Percentiles rank a stretch among this genome's conserved stretches.
These are phyloP conservation scores for Sarcocystis neurona DNA, from an alignment of 169 alveolate genomes.

Conservation along the genomic window DNA sequence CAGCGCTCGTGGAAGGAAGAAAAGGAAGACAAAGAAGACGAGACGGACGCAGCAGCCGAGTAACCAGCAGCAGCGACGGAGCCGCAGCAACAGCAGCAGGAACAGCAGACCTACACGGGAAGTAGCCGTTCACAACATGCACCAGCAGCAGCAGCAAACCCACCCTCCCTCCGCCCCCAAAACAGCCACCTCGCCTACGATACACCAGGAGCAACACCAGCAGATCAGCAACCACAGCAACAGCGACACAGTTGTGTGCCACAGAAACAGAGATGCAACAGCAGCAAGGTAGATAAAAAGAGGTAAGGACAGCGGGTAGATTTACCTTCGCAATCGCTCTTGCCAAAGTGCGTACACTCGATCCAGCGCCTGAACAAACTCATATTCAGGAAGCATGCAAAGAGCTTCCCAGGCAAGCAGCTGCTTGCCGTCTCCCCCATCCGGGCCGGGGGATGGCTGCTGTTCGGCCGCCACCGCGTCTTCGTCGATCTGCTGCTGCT, in stretches of 20 bases:
- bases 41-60: not conserved
- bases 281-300: not conserved
- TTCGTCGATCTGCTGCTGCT: slow-evolving; percentile 28
- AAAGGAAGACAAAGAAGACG: not conserved
- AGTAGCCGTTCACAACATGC: not conserved
- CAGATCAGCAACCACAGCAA: not conserved
- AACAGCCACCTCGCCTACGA: not conserved
- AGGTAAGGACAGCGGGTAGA: not conserved
- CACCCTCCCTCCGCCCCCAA: not conserved
- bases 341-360: not conserved
- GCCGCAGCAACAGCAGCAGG: slow-evolving; percentile 31
- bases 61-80: too few species aligned
- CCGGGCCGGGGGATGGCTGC: not conserved
- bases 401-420: slow-evolving; percentile 40
- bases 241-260: not conserved
- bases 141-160: not conserved
- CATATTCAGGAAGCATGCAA: slow-evolving; percentile 56
- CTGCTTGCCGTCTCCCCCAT: slow-evolving; percentile 6
- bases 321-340: slow-evolving; percentile 42
- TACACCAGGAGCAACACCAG: not conserved
- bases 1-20: not conserved
- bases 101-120: not conserved
- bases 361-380: slow-evolving; percentile 52
- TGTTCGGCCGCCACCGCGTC: slow-evolving; percentile 30
- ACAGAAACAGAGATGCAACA: not conserved